Conservation (phyloP, 2,329 filamentous ascomycete genomes). For the Cercospora sp. region DNA sequence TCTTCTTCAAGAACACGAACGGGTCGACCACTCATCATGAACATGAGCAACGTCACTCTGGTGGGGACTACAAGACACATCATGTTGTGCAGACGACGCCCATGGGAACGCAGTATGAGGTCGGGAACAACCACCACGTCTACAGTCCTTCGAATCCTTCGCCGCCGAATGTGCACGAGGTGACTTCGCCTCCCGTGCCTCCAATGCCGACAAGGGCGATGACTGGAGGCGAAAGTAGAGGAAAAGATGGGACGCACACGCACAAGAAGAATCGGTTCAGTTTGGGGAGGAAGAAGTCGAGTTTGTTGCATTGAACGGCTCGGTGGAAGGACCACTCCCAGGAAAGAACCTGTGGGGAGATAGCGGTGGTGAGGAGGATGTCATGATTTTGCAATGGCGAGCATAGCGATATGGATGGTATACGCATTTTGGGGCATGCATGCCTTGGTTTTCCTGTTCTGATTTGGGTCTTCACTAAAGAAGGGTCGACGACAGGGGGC, state of each 20-base stretch:
- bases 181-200: not conserved
- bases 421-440: not conserved
- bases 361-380: not conserved
- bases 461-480: not conserved
- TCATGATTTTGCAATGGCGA: not conserved
- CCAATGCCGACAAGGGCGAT: not conserved
- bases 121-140: not conserved
- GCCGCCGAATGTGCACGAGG: constrained; percentile 27
- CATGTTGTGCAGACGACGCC: not conserved
- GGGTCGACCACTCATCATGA: not conserved
- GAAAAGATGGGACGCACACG: constrained; percentile 32
- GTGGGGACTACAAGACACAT: constrained; percentile 8
- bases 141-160: not conserved
- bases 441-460: not conserved
- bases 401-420: not conserved
- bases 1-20: not conserved
- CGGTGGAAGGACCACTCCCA: not conserved
- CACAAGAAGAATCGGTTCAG: constrained; percentile 65
- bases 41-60: not conserved
- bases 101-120: not conserved
- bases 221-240: not conserved
- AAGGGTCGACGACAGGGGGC: not conserved
- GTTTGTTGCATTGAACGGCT: constrained; percentile 11
- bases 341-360: not conserved
- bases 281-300: constrained; percentile 70